Evolutionary conservation across 768 basidiomycete species (phyloP).

Genomic region (Auricularia auricula-judae): DNA sequence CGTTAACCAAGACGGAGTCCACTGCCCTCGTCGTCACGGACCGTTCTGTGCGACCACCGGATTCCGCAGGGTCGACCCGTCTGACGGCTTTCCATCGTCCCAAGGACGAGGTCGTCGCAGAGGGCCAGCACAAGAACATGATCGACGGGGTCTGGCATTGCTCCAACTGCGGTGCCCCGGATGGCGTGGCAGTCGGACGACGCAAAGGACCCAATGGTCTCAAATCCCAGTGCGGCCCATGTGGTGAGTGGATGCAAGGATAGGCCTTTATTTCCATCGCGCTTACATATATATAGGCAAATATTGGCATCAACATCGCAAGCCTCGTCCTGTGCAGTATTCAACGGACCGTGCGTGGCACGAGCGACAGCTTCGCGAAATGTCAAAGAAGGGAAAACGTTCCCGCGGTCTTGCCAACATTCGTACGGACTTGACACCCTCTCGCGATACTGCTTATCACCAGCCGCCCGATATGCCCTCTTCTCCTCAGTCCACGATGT

Average conservation of each 20-base stretch:
- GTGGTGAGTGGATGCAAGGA: constrained; percentile 39
- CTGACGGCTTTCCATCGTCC: constrained; percentile 43
- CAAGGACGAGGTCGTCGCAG: constrained; percentile 72
- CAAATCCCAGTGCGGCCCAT: constrained; percentile 85
- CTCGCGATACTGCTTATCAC: background rate
- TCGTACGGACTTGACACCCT: constrained; percentile 23
- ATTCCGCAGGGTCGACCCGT: constrained; percentile 2
- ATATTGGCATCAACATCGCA: constrained; percentile 79
- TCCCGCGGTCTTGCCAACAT: constrained; percentile 12
- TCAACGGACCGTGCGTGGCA: constrained; percentile 68
- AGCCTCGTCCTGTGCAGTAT: constrained; percentile 72
- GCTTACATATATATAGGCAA: constrained; percentile 45
- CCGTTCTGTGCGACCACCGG: constrained; percentile 1
- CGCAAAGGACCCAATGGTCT: constrained; percentile 85
- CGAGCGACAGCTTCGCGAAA: constrained; percentile 38
- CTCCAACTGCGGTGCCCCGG: constrained; percentile 88
- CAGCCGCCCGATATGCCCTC: background rate
- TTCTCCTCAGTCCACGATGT: constrained; percentile 1
- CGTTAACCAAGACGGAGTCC: background rate
- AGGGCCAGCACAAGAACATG: constrained; percentile 71
- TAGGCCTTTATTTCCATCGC: background rate
- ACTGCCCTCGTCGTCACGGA: background rate
- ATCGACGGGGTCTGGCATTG: constrained; percentile 91
- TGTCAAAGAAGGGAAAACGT: constrained; percentile 20
- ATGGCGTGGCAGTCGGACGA: constrained; percentile 71